phyloP scores from a whole-genome alignment of 2,329 filamentous ascomycete genomes.

The Cercospora zeae-maydis region DNA sequence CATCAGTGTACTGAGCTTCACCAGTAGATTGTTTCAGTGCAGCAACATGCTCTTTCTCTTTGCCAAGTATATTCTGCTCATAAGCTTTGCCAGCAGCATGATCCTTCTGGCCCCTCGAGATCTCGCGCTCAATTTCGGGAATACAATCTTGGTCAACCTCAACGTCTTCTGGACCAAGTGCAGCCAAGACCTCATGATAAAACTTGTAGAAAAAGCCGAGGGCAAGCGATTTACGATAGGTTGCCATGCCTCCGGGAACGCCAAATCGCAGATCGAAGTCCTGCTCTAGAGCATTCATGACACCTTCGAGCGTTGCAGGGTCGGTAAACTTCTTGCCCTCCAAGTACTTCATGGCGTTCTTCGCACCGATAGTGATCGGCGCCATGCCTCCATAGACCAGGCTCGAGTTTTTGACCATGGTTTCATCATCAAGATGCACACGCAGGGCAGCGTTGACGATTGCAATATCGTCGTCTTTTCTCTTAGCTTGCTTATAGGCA shows the following conservation, averaged over 20 bases:
- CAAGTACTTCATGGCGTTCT: slow-evolving; percentile 69
- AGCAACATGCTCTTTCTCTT: slow-evolving; percentile 80
- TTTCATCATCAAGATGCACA: slow-evolving; percentile 64
- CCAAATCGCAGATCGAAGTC: slow-evolving; percentile 88
- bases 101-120: slow-evolving; percentile 79
- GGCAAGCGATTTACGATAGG: slow-evolving; percentile 85
- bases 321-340: slow-evolving; percentile 76
- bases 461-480: slow-evolving; percentile 97
- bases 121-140: slow-evolving; percentile 76
- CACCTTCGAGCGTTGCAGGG: slow-evolving; percentile 77
- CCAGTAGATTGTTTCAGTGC: slow-evolving; percentile 92
- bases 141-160: slow-evolving; percentile 70
- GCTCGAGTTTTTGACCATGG: slow-evolving; percentile 69
- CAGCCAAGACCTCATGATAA: slow-evolving; percentile 79
- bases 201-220: slow-evolving; percentile 96
- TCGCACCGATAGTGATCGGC: slow-evolving; percentile 82
- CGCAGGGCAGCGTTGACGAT: slow-evolving; percentile 88
- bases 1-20: slow-evolving; percentile 93
- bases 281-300: slow-evolving; percentile 81
- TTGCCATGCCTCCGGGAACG: slow-evolving; percentile 96
- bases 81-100: slow-evolving; percentile 71
- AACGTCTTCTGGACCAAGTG: slow-evolving; percentile 49
- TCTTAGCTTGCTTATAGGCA: slow-evolving; percentile 93
- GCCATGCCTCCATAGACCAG: slow-evolving; percentile 96
- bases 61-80: slow-evolving; percentile 76